Evolutionary conservation across 345 rosid species (phyloP).

Genomic region (Salix viminalis): DNA sequence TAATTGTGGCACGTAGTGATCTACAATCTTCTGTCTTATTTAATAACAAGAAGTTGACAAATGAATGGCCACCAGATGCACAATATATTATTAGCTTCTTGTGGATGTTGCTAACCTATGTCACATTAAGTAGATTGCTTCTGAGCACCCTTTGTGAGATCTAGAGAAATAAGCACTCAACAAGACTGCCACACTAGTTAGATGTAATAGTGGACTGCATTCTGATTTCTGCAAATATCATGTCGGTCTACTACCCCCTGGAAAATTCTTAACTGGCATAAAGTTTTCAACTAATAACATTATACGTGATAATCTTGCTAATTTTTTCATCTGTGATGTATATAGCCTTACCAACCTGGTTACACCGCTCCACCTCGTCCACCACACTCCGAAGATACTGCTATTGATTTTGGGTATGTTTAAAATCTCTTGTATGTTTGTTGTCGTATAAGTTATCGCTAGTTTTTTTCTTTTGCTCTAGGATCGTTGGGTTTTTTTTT

Average conservation of each 20-base stretch:
- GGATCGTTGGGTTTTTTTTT: neutral
- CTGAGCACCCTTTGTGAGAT: neutral
- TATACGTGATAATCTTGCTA: neutral
- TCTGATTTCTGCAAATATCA: neutral
- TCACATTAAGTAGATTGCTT: neutral
- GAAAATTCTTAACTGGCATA: neutral
- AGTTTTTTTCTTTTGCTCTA: neutral
- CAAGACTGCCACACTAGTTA: neutral
- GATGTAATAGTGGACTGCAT: neutral
- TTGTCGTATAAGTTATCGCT: neutral
- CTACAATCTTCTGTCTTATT: neutral
- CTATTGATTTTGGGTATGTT: constrained; percentile 82
- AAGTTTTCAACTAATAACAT: neutral
- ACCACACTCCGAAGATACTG: constrained; percentile 53
- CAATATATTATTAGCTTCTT: neutral
- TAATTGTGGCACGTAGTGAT: neutral
- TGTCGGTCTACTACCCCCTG: neutral
- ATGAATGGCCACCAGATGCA: neutral
- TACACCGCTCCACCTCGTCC: constrained; percentile 75
- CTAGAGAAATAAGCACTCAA: neutral
- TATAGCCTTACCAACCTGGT: constrained; percentile 78
- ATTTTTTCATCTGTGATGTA: constrained; percentile 18
- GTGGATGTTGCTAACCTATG: neutral
- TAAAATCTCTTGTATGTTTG: constrained; percentile 2
- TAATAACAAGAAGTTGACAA: neutral